phyloP scores from a whole-genome alignment of 2,329 filamentous ascomycete genomes.

The Colletotrichum brevisporum region DNA sequence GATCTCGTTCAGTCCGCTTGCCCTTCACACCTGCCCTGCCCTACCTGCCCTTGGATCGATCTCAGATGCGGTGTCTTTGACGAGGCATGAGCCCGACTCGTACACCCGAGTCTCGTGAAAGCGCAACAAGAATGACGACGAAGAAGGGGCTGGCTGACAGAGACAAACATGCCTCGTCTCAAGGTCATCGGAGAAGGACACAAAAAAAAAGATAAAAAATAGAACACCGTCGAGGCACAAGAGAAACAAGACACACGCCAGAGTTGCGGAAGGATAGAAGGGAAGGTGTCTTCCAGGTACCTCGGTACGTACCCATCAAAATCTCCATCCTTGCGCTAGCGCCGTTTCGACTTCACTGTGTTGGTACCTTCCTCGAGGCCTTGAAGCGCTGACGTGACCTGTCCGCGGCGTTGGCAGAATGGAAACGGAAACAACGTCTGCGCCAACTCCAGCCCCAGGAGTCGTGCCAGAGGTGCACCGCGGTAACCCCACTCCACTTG shows the following conservation, averaged over 20 bases:
- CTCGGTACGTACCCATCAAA: constrained; percentile 12
- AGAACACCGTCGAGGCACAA: background rate
- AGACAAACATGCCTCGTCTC: constrained; percentile 15
- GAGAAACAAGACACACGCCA: no score
- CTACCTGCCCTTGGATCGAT: constrained; percentile 8
- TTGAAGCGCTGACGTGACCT: no score
- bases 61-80: constrained; percentile 9
- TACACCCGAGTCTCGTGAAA: background rate
- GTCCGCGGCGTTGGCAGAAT: background rate
- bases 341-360: constrained; percentile 35
- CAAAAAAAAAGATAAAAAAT: background rate
- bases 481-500: constrained; percentile 10
- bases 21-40: background rate
- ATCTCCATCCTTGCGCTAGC: constrained; percentile 35
- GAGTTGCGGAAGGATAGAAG: no score
- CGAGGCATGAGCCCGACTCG: constrained; percentile 5
- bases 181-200: background rate
- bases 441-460: background rate
- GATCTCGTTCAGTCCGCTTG: no score
- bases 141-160: constrained; percentile 3
- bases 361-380: constrained; percentile 20
- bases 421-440: constrained; percentile 13
- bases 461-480: background rate
- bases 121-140: background rate
- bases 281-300: no score